A percentile compares a stretch with the other conserved stretches of the same genome.
phyloP scores from a whole-genome alignment of 495 filamentous ascomycete genomes.

The Neurospora sp. region DNA sequence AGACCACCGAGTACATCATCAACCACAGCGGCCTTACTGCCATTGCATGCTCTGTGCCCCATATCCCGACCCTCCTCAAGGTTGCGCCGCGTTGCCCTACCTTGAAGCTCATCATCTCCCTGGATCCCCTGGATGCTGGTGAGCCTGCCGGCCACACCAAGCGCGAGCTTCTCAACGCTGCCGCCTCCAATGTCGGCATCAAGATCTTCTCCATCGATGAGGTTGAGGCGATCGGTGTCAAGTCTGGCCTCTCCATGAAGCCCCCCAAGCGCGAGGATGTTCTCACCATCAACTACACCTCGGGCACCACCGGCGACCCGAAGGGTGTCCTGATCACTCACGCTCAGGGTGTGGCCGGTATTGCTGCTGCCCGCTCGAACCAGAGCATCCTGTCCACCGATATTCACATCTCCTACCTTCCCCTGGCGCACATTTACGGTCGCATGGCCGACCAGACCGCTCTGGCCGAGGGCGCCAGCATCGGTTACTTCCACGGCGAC shows the following conservation, averaged over 20 bases:
- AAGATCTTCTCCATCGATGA: constrained; percentile 67
- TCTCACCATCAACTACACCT: constrained; percentile 96
- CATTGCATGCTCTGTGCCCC: constrained; percentile 70
- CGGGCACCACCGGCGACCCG: constrained; percentile 86
- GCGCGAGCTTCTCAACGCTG: constrained; percentile 56
- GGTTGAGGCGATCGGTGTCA: constrained; percentile 63
- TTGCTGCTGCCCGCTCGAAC: constrained; percentile 45
- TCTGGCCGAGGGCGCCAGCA: constrained; percentile 59
- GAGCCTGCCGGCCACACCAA: constrained; percentile 74
- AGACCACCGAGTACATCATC: constrained; percentile 89
- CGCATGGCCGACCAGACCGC: constrained; percentile 69
- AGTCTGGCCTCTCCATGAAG: constrained; percentile 52
- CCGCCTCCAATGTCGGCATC: constrained; percentile 63
- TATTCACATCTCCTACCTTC: constrained; percentile 74
- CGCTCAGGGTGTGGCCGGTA: constrained; percentile 63
- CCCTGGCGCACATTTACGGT: constrained; percentile 88
- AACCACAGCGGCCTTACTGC: constrained; percentile 71
- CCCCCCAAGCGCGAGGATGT: constrained; percentile 66
- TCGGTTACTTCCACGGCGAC: constrained; percentile 95
- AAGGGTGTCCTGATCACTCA: constrained; percentile 91
- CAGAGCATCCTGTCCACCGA: constrained; percentile 43
- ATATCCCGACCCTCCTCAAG: constrained; percentile 79
- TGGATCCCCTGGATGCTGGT: constrained; percentile 77
- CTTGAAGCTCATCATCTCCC: constrained; percentile 78
- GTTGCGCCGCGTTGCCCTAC: constrained; percentile 66